Percentiles rank a stretch among this genome's conserved stretches.
Evolutionary conservation across 169 alveolate species (phyloP).

Genomic region (Eimeria maxima): DNA sequence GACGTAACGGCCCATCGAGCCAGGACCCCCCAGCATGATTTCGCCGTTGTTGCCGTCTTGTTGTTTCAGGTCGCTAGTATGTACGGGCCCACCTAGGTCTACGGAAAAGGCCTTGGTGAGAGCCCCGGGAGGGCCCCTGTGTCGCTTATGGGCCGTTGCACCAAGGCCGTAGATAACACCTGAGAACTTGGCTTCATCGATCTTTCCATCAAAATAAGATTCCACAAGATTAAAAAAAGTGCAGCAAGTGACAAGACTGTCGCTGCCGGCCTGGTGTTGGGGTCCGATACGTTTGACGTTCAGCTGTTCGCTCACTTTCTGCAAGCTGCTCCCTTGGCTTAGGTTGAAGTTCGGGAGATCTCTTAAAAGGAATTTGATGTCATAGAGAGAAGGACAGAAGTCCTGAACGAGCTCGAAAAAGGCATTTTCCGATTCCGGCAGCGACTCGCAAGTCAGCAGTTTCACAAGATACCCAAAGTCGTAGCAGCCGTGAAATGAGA

Average conservation of each 20-base stretch:
- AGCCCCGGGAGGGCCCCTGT: constrained; percentile 49
- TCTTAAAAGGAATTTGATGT: constrained; percentile 95
- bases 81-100: not conserved
- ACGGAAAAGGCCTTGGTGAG: not conserved
- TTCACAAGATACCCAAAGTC: constrained; percentile 98
- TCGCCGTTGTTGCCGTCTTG: constrained; percentile 19
- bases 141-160: constrained; percentile 79
- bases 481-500: constrained; percentile 98
- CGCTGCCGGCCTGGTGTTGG: constrained; percentile 99
- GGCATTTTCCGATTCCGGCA: constrained; percentile 96
- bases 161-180: constrained; percentile 94
- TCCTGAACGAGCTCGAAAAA: constrained; percentile 94
- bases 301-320: constrained; percentile 87
- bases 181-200: constrained; percentile 91
- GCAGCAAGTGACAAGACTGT: constrained; percentile 97
- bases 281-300: constrained; percentile 96
- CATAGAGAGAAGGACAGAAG: constrained; percentile 98
- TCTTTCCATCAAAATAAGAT: constrained; percentile 90
- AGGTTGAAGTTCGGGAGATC: constrained; percentile 88
- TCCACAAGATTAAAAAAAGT: constrained; percentile 96
- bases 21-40: constrained; percentile 30
- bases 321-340: constrained; percentile 84
- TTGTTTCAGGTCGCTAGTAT: not conserved
- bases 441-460: constrained; percentile 92
- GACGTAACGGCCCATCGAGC: constrained; percentile 37